A percentile compares a stretch with the other conserved stretches of the same genome.
phyloP scores from a whole-genome alignment of 2,329 filamentous ascomycete species.

The Clarireedia homoeocarpa region DNA sequence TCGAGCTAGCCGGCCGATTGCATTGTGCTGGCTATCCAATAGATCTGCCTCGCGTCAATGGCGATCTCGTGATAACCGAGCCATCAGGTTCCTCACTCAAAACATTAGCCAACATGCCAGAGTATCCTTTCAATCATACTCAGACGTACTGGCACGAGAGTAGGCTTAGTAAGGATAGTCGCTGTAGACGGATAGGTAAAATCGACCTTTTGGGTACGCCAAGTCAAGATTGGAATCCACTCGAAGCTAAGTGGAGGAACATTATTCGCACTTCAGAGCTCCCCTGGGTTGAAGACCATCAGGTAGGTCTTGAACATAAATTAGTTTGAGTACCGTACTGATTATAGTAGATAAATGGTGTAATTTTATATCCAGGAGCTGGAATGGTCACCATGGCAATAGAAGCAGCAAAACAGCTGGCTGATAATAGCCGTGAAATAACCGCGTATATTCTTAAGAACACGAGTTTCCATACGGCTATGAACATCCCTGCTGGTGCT shows the following conservation, averaged over 20 bases:
- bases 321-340: neutral
- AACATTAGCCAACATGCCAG: constrained; percentile 37
- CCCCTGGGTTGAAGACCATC: constrained; percentile 21
- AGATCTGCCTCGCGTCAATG: neutral
- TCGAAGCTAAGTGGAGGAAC: constrained; percentile 28
- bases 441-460: neutral
- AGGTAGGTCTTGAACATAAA: neutral
- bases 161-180: constrained; percentile 36
- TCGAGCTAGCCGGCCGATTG: neutral
- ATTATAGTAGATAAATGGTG: neutral
- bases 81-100: neutral
- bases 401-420: constrained; percentile 21
- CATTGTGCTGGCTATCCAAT: neutral
- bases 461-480: constrained; percentile 15
- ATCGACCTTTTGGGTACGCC: constrained; percentile 29
- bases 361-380: constrained; percentile 26
- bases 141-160: constrained; percentile 45
- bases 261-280: constrained; percentile 20
- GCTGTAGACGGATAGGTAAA: constrained; percentile 36
- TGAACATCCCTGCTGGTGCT: neutral
- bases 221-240: constrained; percentile 13
- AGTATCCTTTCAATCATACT: constrained; percentile 45
- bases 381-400: constrained; percentile 29
- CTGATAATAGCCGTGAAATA: neutral
- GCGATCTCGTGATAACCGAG: too few species aligned